phyloP scores from a whole-genome alignment of 2,329 filamentous ascomycete genomes.

The Salinomyces thailandicus region DNA sequence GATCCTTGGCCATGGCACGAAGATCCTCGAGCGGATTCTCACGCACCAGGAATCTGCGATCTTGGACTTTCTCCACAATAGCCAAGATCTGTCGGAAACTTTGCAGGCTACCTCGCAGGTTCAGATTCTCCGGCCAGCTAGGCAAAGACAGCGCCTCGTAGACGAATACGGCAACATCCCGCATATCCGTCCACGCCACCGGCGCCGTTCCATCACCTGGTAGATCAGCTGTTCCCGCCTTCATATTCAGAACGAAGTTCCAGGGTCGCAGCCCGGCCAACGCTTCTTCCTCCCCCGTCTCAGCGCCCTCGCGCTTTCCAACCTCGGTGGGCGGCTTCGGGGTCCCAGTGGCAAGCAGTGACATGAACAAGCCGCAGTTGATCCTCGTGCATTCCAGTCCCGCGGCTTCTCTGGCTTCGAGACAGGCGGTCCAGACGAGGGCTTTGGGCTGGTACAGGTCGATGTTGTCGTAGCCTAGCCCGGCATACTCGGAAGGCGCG shows the following conservation, averaged over 20 bases:
- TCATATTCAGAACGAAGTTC: slow-evolving; percentile 36
- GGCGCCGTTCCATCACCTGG: slow-evolving; percentile 39
- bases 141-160: slow-evolving; percentile 32
- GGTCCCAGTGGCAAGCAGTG: slow-evolving; percentile 19
- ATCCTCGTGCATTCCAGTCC: slow-evolving; percentile 21
- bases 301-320: slow-evolving; percentile 12
- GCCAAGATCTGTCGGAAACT: slow-evolving; percentile 17
- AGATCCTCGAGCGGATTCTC: slow-evolving; percentile 17
- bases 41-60: slow-evolving; percentile 18
- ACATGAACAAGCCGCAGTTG: slow-evolving; percentile 21
- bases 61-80: slow-evolving; percentile 19
- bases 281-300: slow-evolving; percentile 22
- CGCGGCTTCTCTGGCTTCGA: slow-evolving; percentile 5
- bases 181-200: slow-evolving; percentile 39
- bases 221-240: slow-evolving; percentile 36
- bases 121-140: slow-evolving; percentile 35
- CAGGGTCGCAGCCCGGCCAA: slow-evolving; percentile 27
- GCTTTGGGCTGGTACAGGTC: slow-evolving; percentile 18
- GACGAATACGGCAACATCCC: slow-evolving; percentile 40
- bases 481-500: slow-evolving; percentile 48
- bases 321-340: slow-evolving; percentile 16
- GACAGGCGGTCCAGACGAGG: slow-evolving; percentile 15
- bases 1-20: slow-evolving; percentile 8
- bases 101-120: slow-evolving; percentile 24
- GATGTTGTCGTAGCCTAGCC: slow-evolving; percentile 14